Evolutionary conservation across 2,329 filamentous ascomycete genomes (phyloP).

Genomic region (Lachnellula cervina): DNA sequence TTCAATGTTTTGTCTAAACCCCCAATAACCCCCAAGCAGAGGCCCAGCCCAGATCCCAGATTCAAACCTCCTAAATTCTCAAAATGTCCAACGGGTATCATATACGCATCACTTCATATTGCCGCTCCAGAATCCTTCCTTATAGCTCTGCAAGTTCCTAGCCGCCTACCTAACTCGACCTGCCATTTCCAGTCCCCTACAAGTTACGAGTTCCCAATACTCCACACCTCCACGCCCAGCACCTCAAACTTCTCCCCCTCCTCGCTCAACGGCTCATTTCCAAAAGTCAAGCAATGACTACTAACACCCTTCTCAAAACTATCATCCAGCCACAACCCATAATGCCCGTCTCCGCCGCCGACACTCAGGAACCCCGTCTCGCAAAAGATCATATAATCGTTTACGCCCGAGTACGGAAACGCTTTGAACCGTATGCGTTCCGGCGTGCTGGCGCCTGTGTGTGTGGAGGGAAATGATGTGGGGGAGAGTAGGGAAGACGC

Average conservation of each 20-base stretch:
- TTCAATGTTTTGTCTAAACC: neutral
- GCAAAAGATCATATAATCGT: constrained; percentile 95
- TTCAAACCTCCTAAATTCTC: neutral
- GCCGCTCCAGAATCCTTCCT: neutral
- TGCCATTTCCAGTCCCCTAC: neutral
- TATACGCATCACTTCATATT: neutral
- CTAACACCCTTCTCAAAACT: constrained; percentile 80
- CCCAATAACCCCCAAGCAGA: neutral
- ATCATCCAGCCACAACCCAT: constrained; percentile 90
- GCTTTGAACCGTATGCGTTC: constrained; percentile 91
- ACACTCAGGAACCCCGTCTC: constrained; percentile 80
- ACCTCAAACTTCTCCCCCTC: constrained; percentile 90
- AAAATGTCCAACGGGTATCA: constrained; percentile 6
- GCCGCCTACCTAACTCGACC: neutral
- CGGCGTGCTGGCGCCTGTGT: constrained; percentile 45
- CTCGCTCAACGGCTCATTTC: constrained; percentile 89
- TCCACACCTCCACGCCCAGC: constrained; percentile 89
- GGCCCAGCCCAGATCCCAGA: neutral
- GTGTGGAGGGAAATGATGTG: constrained; percentile 30
- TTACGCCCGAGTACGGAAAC: constrained; percentile 91
- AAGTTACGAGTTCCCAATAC: constrained; percentile 60
- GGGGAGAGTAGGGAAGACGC: constrained; percentile 15
- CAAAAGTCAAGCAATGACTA: constrained; percentile 81
- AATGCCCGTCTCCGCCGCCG: constrained; percentile 83
- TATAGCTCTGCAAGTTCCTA: neutral